Conservation (phyloP, 2,329 filamentous ascomycete species). For the Myrmaecium sp. region DNA sequence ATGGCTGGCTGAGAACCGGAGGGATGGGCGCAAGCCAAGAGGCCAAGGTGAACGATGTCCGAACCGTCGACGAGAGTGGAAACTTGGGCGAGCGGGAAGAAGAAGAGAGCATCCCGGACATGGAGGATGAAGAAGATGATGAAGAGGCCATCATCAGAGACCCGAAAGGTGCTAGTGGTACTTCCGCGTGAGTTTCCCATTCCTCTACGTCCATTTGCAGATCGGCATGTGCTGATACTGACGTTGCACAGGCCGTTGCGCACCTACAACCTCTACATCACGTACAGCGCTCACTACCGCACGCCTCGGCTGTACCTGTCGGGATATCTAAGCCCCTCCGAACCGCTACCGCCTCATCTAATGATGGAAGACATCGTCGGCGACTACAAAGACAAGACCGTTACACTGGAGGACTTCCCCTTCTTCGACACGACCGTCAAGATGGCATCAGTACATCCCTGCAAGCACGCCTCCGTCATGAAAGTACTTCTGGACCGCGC, state of each 20-base stretch:
- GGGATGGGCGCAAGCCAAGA: conserved; percentile 60
- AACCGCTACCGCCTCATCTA: conserved; percentile 61
- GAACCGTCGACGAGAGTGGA: conserved; percentile 77
- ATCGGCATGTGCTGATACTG: conserved; percentile 7
- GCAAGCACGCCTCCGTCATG: conserved; percentile 96
- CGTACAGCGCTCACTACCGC: conserved; percentile 91
- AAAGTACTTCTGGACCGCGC: conserved; percentile 91
- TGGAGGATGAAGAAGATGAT: conserved; percentile 91
- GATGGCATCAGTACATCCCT: conserved; percentile 93
- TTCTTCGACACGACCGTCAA: conserved; percentile 85
- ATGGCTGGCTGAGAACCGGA: conserved; percentile 84
- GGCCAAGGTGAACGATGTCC: conserved; percentile 61
- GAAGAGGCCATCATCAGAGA: conserved; percentile 93
- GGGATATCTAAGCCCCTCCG: conserved; percentile 64
- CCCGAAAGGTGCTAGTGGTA: conserved; percentile 31
- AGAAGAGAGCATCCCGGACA: conserved; percentile 81
- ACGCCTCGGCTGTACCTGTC: conserved; percentile 91
- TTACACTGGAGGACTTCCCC: conserved; percentile 92
- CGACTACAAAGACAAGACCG: conserved; percentile 96
- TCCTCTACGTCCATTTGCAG: background rate
- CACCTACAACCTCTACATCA: conserved; percentile 97
- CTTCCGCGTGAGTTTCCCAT: conserved; percentile 33
- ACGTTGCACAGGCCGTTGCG: conserved; percentile 47
- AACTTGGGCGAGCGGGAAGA: conserved; percentile 56
- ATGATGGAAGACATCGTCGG: conserved; percentile 98